Evolutionary conservation across 73 alveolate species (phyloP), one percentile per base, ranked within the genome.

Genomic region (Chromera velia): DNA sequence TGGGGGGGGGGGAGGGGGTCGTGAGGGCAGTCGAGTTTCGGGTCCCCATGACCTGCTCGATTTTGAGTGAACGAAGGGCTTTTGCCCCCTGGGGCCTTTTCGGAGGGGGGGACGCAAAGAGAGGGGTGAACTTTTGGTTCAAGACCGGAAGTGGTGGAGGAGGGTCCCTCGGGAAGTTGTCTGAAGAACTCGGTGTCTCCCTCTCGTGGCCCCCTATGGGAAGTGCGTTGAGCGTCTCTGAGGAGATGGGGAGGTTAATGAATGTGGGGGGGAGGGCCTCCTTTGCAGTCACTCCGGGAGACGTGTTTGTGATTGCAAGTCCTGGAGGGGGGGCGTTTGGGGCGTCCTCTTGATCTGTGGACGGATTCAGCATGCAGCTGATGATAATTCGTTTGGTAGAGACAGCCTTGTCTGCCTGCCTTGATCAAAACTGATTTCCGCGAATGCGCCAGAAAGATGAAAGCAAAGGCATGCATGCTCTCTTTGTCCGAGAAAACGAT

Each of bases 321-420:
- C 97, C 97, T n/a, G 97, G 97, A 9, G 97, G 97, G 24, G 97
- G 97, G 28, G 97, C 91, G 34, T 91, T 78, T 74, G 97, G 97
- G 26, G 82, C 55, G 22, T 13, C 55, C 4, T 4, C 4, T 40
- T 4, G 13, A 4, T 7, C 55, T 40, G 22, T 4, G 4, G 55
- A 40, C 55, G 55, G 4, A 4, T 40, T 13, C 13, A 13, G 55
- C 55, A 40, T 7, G 55, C 4, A 40, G 55, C 22, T n/a, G n/a
- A n/a, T n/a, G n/a, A n/a, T n/a, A n/a, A n/a, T n/a, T n/a, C n/a
- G n/a, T n/a, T n/a, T n/a, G n/a, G n/a, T n/a, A n/a, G n/a, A n/a
- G n/a, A n/a, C n/a, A n/a, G n/a, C n/a, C n/a, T n/a, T n/a, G n/a
- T n/a, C n/a, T n/a, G n/a, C n/a, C n/a, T n/a, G n/a, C n/a, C n/a